Evolutionary conservation across 768 basidiomycete genomes (phyloP).

Genomic region (Pleurotus salmoneostramineus): DNA sequence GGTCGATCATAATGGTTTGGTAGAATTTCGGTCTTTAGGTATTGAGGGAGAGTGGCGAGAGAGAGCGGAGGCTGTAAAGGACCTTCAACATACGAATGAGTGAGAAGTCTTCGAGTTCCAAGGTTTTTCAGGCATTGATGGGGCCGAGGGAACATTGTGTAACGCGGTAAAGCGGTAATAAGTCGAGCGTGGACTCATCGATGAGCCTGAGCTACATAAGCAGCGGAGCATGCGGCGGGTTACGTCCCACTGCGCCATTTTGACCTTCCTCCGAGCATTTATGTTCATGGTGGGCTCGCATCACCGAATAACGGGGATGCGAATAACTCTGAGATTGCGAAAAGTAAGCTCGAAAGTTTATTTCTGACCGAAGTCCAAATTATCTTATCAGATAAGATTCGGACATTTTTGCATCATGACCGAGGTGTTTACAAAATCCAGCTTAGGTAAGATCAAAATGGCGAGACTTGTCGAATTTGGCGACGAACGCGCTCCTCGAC

Average conservation of each 20-base stretch:
- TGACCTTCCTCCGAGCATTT: too few relatives aligned
- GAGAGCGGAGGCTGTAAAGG: slow-evolving; percentile 52
- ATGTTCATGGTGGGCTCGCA: too few relatives aligned
- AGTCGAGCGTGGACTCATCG: too few relatives aligned
- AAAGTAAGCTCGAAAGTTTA: too few relatives aligned
- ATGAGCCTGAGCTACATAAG: too few relatives aligned
- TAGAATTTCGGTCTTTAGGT: slow-evolving; percentile 57
- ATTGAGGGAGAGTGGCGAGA: slow-evolving; percentile 53
- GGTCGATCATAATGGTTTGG: slow-evolving; percentile 42
- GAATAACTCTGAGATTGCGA: too few relatives aligned
- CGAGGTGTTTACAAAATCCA: neutral
- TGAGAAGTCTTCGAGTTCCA: slow-evolving; percentile 22
- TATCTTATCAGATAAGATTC: neutral
- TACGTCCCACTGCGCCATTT: too few relatives aligned
- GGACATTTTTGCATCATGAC: neutral
- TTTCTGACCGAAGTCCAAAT: too few relatives aligned
- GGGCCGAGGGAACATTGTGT: too few relatives aligned
- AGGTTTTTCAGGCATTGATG: neutral
- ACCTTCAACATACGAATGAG: slow-evolving; percentile 55
- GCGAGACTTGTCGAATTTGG: neutral
- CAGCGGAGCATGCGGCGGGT: too few relatives aligned
- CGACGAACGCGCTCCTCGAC: neutral
- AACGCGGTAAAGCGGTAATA: too few relatives aligned
- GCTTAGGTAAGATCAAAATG: neutral
- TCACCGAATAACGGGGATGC: too few relatives aligned